Percentiles rank a stretch among this genome's conserved stretches.
Conservation (phyloP, 1,284 basidiomycete genomes). For the Ustilago sp. region DNA sequence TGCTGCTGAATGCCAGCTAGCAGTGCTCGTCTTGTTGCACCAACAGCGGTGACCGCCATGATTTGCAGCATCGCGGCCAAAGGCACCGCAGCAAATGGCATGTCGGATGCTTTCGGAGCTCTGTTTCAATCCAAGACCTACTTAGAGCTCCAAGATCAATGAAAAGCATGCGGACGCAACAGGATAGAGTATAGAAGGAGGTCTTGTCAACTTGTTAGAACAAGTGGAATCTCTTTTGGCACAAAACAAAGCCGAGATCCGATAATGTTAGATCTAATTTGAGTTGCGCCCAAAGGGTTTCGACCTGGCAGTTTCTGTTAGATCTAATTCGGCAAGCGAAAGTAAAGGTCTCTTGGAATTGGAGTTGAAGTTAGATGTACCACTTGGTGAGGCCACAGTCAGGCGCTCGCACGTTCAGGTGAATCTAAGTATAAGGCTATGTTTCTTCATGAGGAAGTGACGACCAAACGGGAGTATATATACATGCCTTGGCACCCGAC, state of each 20-base stretch:
- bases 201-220: neutral
- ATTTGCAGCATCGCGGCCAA: conserved; percentile 25
- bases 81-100: neutral
- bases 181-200: neutral
- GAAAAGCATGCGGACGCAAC: neutral
- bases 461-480: too few species aligned
- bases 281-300: conserved; percentile 3
- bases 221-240: neutral
- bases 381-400: too few species aligned
- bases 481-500: too few species aligned
- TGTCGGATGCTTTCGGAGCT: neutral
- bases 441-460: too few species aligned
- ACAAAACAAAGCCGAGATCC: conserved; percentile 5
- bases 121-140: neutral
- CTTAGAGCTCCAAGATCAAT: neutral
- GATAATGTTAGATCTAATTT: neutral
- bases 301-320: conserved; percentile 4
- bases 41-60: conserved; percentile 21
- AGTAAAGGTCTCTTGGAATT: neutral
- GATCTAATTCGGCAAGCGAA: neutral
- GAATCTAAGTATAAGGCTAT: too few species aligned
- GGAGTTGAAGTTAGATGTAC: too few species aligned
- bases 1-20: conserved; percentile 8
- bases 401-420: too few species aligned
- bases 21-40: conserved; percentile 20